Evolutionary conservation across 257 asterid genomes (phyloP).

Genomic region (Linaria vulgaris): DNA sequence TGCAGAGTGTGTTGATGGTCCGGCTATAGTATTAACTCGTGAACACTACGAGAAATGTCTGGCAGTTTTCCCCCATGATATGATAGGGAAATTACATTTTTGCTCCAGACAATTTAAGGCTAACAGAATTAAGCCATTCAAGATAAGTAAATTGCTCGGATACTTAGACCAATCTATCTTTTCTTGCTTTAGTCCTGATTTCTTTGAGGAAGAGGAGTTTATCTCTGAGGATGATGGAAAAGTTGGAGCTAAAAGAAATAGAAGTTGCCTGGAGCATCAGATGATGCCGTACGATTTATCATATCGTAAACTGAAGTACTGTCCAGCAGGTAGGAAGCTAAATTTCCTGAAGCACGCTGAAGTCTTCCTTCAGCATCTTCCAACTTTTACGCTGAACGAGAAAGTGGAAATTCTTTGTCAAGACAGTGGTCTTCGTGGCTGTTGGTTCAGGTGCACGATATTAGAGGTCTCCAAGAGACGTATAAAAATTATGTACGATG

Average conservation of each 20-base stretch:
- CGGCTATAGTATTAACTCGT: slow-evolving; percentile 77
- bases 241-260: slow-evolving; percentile 70
- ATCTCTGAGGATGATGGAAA: slow-evolving; percentile 71
- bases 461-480: slow-evolving; percentile 62
- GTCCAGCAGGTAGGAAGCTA: slow-evolving; percentile 36
- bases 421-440: slow-evolving; percentile 98
- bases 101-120: slow-evolving; percentile 87
- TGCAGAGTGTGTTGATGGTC: slow-evolving; percentile 97
- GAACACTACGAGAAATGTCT: slow-evolving; percentile 87
- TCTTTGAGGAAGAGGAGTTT: slow-evolving; percentile 80
- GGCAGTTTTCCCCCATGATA: slow-evolving; percentile 71
- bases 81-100: slow-evolving; percentile 70
- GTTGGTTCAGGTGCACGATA: slow-evolving; percentile 91
- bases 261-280: slow-evolving; percentile 54
- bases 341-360: slow-evolving; percentile 49
- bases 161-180: slow-evolving; percentile 79
- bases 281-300: slow-evolving; percentile 45
- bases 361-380: slow-evolving; percentile 33
- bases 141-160: slow-evolving; percentile 73
- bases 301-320: slow-evolving; percentile 43
- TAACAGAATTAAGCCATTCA: slow-evolving; percentile 78
- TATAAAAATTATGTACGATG: slow-evolving; percentile 69
- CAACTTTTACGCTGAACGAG: slow-evolving; percentile 45
- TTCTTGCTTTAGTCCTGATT: slow-evolving; percentile 89
- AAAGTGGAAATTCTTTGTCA: slow-evolving; percentile 84